phyloP scores from a whole-genome alignment of 495 filamentous ascomycete species.

The Rusavskia elegans region DNA sequence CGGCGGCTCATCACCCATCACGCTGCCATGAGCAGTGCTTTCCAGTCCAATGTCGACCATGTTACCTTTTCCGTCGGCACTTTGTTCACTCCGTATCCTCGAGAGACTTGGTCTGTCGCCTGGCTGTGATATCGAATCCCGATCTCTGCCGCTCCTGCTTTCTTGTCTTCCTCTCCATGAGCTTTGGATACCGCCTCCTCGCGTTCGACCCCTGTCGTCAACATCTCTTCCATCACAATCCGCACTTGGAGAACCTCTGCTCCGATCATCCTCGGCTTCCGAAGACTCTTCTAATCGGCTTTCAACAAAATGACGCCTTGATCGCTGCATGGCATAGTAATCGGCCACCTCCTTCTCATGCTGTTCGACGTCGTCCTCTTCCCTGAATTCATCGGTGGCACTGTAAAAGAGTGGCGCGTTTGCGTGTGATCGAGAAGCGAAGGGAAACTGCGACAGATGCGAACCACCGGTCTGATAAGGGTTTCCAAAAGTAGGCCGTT shows the following conservation, averaged over 20 bases:
- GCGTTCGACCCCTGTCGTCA: conserved; percentile 20
- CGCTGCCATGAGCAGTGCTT: conserved; percentile 32
- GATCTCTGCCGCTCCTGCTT: conserved; percentile 2
- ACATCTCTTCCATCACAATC: conserved; percentile 31
- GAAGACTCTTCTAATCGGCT: conserved; percentile 65
- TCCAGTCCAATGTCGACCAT: conserved; percentile 87
- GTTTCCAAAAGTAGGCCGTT: conserved; percentile 37
- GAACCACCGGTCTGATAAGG: conserved; percentile 55
- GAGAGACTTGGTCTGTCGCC: conserved; percentile 16
- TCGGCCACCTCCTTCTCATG: conserved; percentile 85
- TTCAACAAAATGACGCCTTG: conserved; percentile 71
- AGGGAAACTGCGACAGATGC: conserved; percentile 57
- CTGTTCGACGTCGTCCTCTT: conserved; percentile 84
- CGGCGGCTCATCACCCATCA: conserved; percentile 38
- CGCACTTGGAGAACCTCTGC: conserved; percentile 33
- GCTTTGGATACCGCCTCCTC: conserved; percentile 33
- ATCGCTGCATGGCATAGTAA: conserved; percentile 77
- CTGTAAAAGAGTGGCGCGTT: conserved; percentile 89
- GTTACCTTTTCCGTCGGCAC: conserved; percentile 44
- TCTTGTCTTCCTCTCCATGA: conserved; percentile 27
- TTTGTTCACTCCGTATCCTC: conserved; percentile 22
- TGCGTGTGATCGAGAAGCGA: conserved; percentile 52
- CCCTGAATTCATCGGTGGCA: conserved; percentile 61
- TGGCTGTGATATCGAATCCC: conserved; percentile 19
- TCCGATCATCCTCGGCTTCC: conserved; percentile 56